A percentile compares a stretch with the other conserved stretches of the same genome.
These are phyloP conservation scores for Oryza brachyantha DNA, from an alignment of 176 grass and related monocot genomes.

Conservation along the genomic window DNA sequence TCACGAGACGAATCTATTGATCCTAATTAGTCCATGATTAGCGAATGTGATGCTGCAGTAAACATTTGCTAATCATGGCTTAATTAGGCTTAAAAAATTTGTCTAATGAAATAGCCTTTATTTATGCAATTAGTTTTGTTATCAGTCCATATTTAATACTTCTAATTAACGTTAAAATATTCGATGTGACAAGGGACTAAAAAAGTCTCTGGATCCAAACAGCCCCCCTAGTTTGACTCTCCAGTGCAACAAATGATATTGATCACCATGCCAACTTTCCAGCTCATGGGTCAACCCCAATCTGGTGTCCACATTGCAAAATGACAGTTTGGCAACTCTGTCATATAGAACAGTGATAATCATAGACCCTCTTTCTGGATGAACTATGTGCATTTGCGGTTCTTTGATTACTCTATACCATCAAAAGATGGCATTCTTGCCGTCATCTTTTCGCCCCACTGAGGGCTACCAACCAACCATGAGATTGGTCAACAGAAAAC, in stretches of 20 bases:
- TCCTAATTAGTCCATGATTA: too few species aligned
- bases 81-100: too few species aligned
- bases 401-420: background rate
- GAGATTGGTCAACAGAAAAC: background rate
- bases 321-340: background rate
- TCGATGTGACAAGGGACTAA: too few species aligned
- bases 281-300: conserved; percentile 30
- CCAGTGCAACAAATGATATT: background rate
- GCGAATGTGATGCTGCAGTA: too few species aligned
- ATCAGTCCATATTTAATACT: too few species aligned
- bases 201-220: too few species aligned
- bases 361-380: conserved; percentile 3
- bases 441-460: conserved; percentile 11
- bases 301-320: conserved; percentile 18
- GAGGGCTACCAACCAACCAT: conserved; percentile 14
- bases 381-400: background rate
- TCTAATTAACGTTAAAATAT: too few species aligned
- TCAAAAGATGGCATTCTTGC: background rate
- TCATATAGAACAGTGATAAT: background rate
- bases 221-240: background rate
- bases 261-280: conserved; percentile 13
- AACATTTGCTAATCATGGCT: too few species aligned
- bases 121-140: too few species aligned
- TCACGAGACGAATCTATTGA: too few species aligned
- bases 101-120: too few species aligned